Conservation (phyloP, 305 asterid species). For the Coffea humblotiana region DNA sequence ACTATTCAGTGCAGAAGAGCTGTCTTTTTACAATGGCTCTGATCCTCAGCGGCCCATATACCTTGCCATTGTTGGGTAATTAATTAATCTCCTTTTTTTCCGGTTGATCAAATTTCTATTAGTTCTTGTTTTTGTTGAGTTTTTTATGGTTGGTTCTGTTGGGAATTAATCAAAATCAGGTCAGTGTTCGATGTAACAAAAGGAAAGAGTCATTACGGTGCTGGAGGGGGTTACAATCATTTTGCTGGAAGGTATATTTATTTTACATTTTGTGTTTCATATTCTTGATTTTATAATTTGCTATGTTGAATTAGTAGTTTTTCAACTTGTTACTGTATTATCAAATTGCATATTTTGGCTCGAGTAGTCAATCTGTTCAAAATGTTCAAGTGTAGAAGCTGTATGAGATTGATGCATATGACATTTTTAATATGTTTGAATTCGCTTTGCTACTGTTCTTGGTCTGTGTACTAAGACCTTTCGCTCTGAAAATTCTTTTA, state of each 20-base stretch:
- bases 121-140: neutral
- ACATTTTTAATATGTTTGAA: neutral
- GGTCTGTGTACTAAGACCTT: neutral
- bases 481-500: neutral
- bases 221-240: slow-evolving; percentile 79
- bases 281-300: slow-evolving; percentile 3
- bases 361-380: neutral
- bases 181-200: slow-evolving; percentile 91
- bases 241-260: slow-evolving; percentile 69
- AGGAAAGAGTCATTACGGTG: slow-evolving; percentile 80
- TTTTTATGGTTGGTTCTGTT: slow-evolving; percentile 4
- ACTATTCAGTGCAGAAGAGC: slow-evolving; percentile 57
- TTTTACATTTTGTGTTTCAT: neutral
- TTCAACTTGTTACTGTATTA: neutral
- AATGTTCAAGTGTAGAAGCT: neutral
- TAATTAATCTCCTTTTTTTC: neutral
- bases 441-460: neutral
- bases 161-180: slow-evolving; percentile 30
- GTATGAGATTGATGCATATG: neutral
- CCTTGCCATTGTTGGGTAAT: slow-evolving; percentile 77
- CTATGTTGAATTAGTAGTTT: neutral
- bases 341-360: neutral
- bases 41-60: slow-evolving; percentile 65
- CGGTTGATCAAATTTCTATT: neutral
- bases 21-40: slow-evolving; percentile 69